Evolutionary conservation across 768 basidiomycete species (phyloP).

Genomic region (Suillus hirtellus): DNA sequence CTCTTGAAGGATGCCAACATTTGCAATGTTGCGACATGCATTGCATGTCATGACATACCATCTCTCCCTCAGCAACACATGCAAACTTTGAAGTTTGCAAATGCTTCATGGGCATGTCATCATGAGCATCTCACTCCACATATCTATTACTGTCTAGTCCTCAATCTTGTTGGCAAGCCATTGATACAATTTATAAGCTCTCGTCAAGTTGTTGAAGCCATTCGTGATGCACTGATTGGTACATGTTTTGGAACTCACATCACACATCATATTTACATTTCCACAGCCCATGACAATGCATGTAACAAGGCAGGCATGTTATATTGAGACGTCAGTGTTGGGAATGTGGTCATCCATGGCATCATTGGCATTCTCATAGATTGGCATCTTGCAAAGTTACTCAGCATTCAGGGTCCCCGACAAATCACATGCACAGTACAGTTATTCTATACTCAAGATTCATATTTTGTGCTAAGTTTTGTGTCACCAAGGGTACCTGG

Average conservation of each 20-base stretch:
- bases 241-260: not conserved
- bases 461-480: not conserved
- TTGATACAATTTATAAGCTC: constrained; percentile 3
- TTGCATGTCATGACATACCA: not conserved
- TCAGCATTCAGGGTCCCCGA: no score
- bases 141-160: not conserved
- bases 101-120: not conserved
- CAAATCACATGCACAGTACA: not conserved
- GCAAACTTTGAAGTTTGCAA: not conserved
- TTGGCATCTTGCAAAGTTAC: constrained; percentile 25
- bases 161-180: constrained; percentile 11
- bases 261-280: not conserved
- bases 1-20: constrained; percentile 21
- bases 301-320: constrained; percentile 16
- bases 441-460: no score
- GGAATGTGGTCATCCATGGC: constrained; percentile 20
- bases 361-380: constrained; percentile 23
- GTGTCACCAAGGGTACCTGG: constrained; percentile 32
- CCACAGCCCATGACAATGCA: constrained; percentile 4
- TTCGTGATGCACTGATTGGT: constrained; percentile 14
- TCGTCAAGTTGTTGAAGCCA: constrained; percentile 10
- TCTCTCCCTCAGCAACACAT: not conserved
- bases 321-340: not conserved
- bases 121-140: not conserved
- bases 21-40: constrained; percentile 23